Evolutionary conservation across 1,139 yeast species (phyloP).

Genomic region (Protomyces gravidus): DNA sequence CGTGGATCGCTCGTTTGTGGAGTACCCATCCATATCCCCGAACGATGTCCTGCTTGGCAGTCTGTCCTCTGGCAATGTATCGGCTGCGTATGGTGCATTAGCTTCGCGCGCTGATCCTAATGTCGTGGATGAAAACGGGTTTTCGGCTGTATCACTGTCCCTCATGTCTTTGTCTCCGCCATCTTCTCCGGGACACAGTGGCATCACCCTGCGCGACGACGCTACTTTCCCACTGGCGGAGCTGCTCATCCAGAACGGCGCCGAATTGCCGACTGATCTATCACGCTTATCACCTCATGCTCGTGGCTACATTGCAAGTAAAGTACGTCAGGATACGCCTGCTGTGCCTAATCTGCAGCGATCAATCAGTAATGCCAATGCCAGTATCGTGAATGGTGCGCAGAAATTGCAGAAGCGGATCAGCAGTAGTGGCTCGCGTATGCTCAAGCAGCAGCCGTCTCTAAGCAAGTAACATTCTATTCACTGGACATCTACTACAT

Average conservation of each 20-base stretch:
- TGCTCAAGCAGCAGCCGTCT: constrained; percentile 1
- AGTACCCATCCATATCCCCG: constrained; percentile 39
- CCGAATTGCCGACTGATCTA: constrained; percentile 35
- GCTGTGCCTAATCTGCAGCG: constrained; percentile 6
- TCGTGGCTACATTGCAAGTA: constrained; percentile 2
- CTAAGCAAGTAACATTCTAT: not conserved
- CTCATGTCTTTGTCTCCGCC: constrained; percentile 25
- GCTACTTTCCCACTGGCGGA: constrained; percentile 67
- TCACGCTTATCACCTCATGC: constrained; percentile 13
- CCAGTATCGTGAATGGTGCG: constrained; percentile 17
- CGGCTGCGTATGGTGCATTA: constrained; percentile 41
- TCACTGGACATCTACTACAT: no score
- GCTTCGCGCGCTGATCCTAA: constrained; percentile 46
- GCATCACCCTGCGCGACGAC: constrained; percentile 31
- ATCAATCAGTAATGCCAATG: constrained; percentile 11
- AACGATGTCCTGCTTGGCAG: constrained; percentile 42
- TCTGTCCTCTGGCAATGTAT: constrained; percentile 39
- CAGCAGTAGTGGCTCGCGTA: constrained; percentile 4
- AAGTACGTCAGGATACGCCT: constrained; percentile 2
- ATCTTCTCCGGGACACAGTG: constrained; percentile 24
- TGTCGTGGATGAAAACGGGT: constrained; percentile 20
- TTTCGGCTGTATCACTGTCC: constrained; percentile 23
- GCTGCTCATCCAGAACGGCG: constrained; percentile 64
- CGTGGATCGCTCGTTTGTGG: constrained; percentile 44
- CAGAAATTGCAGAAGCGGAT: constrained; percentile 16